A percentile compares a stretch with the other conserved stretches of the same genome.
phyloP scores from a whole-genome alignment of 2,329 filamentous ascomycete genomes.

The Botrytis porri region DNA sequence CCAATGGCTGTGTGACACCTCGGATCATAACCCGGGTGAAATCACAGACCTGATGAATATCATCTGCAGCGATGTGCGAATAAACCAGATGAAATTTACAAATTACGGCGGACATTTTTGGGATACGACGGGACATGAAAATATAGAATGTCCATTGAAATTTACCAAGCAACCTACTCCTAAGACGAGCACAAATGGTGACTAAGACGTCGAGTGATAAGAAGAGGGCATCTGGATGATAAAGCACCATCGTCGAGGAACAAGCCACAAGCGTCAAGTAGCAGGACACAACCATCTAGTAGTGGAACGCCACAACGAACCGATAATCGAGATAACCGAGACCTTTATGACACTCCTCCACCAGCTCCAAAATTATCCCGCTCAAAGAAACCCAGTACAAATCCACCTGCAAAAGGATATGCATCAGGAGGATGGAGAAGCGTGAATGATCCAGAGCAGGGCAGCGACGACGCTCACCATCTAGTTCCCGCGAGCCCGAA shows the following conservation, averaged over 20 bases:
- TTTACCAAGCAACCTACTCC: accelerated
- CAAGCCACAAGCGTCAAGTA: neutral
- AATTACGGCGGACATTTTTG: neutral
- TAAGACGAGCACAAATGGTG: neutral
- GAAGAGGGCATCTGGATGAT: neutral
- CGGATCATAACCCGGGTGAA: neutral
- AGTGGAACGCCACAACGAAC: too few relatives aligned
- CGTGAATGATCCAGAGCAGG: neutral
- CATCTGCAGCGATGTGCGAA: neutral
- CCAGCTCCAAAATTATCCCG: neutral
- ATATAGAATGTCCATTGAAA: neutral
- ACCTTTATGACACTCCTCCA: neutral
- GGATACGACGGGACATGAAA: neutral
- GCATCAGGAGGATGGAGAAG: neutral
- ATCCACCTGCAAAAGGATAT: neutral
- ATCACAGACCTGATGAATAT: neutral
- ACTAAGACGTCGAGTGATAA: neutral
- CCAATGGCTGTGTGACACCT: neutral
- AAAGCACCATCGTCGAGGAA: neutral
- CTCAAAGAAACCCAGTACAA: neutral
- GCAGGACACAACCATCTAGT: neutral
- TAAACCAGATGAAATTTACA: neutral
- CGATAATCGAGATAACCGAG: neutral
- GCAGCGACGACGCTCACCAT: neutral
- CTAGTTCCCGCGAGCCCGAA: too few relatives aligned